These are phyloP conservation scores for Pontederia crassipes DNA, from an alignment of 176 grass and related monocot species.

Conservation along the genomic window DNA sequence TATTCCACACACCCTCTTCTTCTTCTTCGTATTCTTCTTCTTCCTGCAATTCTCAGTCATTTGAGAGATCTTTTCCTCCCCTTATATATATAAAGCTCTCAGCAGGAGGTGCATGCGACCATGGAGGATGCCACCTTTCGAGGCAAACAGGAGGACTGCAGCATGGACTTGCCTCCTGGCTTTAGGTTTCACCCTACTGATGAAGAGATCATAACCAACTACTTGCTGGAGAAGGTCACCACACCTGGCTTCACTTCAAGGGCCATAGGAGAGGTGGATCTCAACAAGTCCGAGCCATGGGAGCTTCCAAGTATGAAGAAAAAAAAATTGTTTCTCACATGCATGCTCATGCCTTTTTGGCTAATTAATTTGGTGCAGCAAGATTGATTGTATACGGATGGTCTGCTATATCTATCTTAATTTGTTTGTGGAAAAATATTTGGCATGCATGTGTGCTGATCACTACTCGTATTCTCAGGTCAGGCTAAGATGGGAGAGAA, in stretches of 20 bases:
- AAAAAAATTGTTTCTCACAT: not conserved
- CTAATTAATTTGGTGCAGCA: too few species aligned
- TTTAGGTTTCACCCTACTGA: conserved; percentile 2
- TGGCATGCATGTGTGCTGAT: not conserved
- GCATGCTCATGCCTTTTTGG: not conserved
- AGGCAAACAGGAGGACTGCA: not conserved
- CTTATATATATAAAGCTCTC: not conserved
- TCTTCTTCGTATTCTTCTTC: not conserved
- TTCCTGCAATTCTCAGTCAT: not conserved
- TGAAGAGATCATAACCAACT: conserved; percentile 3
- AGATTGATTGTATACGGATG: too few species aligned
- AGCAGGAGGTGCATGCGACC: not conserved
- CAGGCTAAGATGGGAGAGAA: conserved; percentile 1
- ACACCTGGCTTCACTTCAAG: not conserved
- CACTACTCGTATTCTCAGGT: not conserved
- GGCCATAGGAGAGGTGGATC: not conserved
- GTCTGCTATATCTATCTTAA: not conserved
- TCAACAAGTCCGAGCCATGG: conserved; percentile 2
- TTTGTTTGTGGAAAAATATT: not conserved
- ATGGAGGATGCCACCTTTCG: not conserved
- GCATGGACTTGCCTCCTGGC: not conserved
- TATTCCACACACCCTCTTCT: not conserved
- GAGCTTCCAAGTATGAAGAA: not conserved
- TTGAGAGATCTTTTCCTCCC: not conserved
- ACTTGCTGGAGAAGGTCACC: not conserved